Conservation (phyloP, 768 basidiomycete genomes). For the Leccinum subtestaceum region DNA sequence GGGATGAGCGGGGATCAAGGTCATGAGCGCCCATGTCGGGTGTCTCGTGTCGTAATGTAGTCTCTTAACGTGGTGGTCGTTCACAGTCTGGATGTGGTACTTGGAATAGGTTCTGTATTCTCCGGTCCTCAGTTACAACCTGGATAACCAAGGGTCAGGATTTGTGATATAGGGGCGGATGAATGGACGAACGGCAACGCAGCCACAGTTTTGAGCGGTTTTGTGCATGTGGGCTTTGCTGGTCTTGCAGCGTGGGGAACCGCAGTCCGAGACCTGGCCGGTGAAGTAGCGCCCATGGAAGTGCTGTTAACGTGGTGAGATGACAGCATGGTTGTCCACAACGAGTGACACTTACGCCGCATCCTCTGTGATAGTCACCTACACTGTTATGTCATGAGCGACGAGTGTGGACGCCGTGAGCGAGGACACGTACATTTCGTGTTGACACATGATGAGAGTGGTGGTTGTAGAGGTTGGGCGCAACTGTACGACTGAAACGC, state of each 20-base stretch:
- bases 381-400: slow-evolving; percentile 25
- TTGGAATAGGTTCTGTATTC: slow-evolving; percentile 37
- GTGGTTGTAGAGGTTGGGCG: background rate
- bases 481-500: background rate
- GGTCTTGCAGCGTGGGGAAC: slow-evolving; percentile 32
- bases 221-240: slow-evolving; percentile 35
- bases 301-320: slow-evolving; percentile 24
- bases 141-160: slow-evolving; percentile 9
- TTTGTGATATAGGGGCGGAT: slow-evolving; percentile 10
- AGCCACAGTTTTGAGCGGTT: slow-evolving; percentile 35
- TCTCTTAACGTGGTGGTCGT: slow-evolving; percentile 19
- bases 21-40: background rate
- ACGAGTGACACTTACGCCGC: slow-evolving; percentile 27
- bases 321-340: slow-evolving; percentile 1
- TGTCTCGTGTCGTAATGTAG: background rate
- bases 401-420: background rate
- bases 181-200: slow-evolving; percentile 23
- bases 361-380: slow-evolving; percentile 37
- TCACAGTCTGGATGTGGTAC: slow-evolving; percentile 34
- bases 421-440: slow-evolving; percentile 33
- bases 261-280: slow-evolving; percentile 32
- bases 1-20: slow-evolving; percentile 1
- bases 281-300: slow-evolving; percentile 39
- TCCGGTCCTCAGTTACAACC: slow-evolving; percentile 36
- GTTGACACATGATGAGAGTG: slow-evolving; percentile 31